These are phyloP conservation scores for Spergularia bocconei DNA, from an alignment of 148 eudicot genomes.

Conservation along the genomic window DNA sequence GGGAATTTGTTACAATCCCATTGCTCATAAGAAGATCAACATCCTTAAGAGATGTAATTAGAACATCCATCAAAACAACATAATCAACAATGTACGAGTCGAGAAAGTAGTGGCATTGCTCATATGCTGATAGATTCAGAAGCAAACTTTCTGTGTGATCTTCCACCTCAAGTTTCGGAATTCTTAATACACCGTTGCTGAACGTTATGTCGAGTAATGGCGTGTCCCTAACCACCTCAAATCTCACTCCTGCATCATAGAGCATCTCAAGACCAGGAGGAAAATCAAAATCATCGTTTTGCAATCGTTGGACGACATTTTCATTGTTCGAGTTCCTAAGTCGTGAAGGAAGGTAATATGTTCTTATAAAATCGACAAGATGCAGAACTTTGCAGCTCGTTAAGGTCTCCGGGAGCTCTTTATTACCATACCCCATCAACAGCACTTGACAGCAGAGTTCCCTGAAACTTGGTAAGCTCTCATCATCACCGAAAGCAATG, in stretches of 20 bases:
- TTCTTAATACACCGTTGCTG: slow-evolving; percentile 6
- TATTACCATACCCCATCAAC: slow-evolving; percentile 5
- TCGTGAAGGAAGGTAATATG: slow-evolving; percentile 10
- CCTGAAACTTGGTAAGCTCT: slow-evolving; percentile 7
- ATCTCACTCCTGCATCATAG: slow-evolving; percentile 26
- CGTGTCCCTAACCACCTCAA: neutral
- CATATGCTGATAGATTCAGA: slow-evolving; percentile 27
- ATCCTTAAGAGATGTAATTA: slow-evolving; percentile 20
- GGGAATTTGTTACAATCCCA: too few relatives aligned
- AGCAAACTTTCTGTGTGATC: slow-evolving; percentile 25
- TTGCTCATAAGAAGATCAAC: too few relatives aligned
- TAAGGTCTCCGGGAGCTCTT: slow-evolving; percentile 12
- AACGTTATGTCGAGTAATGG: slow-evolving; percentile 22
- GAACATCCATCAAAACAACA: slow-evolving; percentile 30
- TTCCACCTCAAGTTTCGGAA: slow-evolving; percentile 28
- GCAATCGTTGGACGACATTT: neutral
- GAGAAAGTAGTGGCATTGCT: slow-evolving; percentile 30
- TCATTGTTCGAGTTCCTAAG: neutral
- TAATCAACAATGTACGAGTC: slow-evolving; percentile 33
- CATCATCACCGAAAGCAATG: slow-evolving; percentile 16
- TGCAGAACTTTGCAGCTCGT: slow-evolving; percentile 7
- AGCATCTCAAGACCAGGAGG: slow-evolving; percentile 20
- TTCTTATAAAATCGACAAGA: slow-evolving; percentile 25
- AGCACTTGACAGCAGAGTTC: slow-evolving; percentile 14
- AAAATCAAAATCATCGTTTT: slow-evolving; percentile 8